Percentiles rank a stretch among this genome's conserved stretches.
Conservation (phyloP, 2,329 filamentous ascomycete genomes). For the Colletotrichum eremochloae region DNA sequence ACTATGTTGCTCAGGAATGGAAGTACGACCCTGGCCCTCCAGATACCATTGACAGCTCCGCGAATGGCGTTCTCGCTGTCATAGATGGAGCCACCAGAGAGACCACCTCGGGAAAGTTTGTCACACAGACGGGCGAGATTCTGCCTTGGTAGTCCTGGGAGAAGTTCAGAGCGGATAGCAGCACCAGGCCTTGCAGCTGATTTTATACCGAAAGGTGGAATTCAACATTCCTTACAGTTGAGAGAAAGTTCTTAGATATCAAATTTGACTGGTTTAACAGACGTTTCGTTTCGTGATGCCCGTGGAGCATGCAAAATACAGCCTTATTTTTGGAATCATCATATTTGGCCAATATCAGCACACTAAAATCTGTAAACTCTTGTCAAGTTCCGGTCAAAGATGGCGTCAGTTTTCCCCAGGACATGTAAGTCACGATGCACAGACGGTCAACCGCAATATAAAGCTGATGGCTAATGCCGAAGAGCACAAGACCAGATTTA, state of each 20-base stretch:
- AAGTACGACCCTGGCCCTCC: conserved; percentile 46
- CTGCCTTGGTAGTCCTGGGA: conserved; percentile 46
- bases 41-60: conserved; percentile 50
- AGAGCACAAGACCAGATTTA: neutral
- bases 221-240: neutral
- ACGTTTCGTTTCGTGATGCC: neutral
- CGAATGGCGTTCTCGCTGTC: conserved; percentile 50
- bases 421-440: conserved; percentile 55
- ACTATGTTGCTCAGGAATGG: conserved; percentile 51
- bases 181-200: no score
- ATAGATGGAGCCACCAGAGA: conserved; percentile 54
- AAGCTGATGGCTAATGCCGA: neutral
- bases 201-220: neutral
- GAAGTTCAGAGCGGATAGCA: no score
- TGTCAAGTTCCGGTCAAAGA: conserved; percentile 56
- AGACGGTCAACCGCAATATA: conserved; percentile 32
- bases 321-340: no score
- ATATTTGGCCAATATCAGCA: neutral
- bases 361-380: neutral
- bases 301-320: no score
- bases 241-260: neutral
- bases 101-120: conserved; percentile 50
- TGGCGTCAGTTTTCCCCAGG: conserved; percentile 49
- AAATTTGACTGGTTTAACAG: no score
- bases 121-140: conserved; percentile 49